phyloP scores from a whole-genome alignment of 2,329 filamentous ascomycete genomes.

The Corinectria fuckeliana region DNA sequence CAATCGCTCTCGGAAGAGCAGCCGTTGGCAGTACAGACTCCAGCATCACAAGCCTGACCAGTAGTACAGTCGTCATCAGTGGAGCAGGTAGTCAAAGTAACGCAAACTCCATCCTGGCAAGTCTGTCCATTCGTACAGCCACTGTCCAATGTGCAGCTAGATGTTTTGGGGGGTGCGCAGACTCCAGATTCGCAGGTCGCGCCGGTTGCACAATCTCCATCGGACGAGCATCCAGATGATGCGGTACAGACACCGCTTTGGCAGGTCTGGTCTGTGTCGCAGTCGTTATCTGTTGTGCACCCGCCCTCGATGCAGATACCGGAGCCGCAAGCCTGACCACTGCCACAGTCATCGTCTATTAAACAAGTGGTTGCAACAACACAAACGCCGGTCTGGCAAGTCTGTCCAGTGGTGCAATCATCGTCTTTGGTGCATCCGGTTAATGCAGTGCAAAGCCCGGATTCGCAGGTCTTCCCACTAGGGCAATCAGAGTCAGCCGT shows the following conservation, averaged over 20 bases:
- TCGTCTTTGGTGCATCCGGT: too few relatives aligned
- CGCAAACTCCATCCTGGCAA: neutral
- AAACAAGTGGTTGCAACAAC: neutral
- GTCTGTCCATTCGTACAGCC: neutral
- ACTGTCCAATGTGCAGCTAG: neutral
- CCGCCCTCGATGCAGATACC: neutral
- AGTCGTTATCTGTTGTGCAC: neutral
- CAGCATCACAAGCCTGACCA: neutral
- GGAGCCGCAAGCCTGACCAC: neutral
- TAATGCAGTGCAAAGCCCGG: too few relatives aligned
- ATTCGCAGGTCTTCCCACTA: too few relatives aligned
- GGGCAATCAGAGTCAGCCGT: neutral
- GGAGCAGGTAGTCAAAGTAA: neutral
- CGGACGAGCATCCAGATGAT: too few relatives aligned
- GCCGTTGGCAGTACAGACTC: neutral
- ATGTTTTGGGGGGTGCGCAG: neutral
- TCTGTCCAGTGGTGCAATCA: too few relatives aligned
- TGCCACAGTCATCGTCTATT: neutral
- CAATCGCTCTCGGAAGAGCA: neutral
- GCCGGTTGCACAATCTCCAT: neutral
- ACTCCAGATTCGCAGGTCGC: neutral
- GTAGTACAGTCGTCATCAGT: neutral
- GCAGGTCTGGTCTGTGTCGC: neutral
- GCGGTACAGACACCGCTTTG: neutral
- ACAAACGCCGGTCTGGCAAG: conserved; percentile 1